Evolutionary conservation across 345 rosid genomes (phyloP), one percentile per base, ranked within the genome.

Genomic region (Brassica carinata): DNA sequence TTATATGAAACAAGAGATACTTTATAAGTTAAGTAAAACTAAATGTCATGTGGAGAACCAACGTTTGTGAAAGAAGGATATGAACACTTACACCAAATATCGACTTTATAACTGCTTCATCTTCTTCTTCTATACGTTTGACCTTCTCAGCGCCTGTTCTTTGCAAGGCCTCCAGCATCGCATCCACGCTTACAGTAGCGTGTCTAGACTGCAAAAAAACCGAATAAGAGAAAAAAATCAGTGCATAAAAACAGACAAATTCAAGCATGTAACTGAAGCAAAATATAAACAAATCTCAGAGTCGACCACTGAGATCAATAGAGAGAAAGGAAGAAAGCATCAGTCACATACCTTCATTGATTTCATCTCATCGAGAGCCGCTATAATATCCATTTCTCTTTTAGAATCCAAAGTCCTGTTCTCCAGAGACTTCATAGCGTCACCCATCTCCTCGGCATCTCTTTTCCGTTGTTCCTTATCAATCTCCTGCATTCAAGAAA

Each of bases 371-470:
- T 93, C 98, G 58, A 96, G 96, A 0, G 98, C 91, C 2, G 98
- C 98, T 69, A 93, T 85, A 71, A 93, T 96, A 80, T 93, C 98
- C 97, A 96, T 93, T 76, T 96, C 97, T 80, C 94, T 85, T 75
- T 96, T 96, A 1, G 97, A 96, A 86, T 96, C 98, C 79, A 93
- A 67, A 2, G 97, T 92, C 36, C 98, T 75, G 62, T 96, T 96
- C 87, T 93, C 97, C 87, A 96, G 71, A 2, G 99, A 87, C 78
- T 90, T 96, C 99, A 96, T 96, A 0, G 97, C 97, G 83, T 96
- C 97, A 13, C 98, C 98, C 94, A 90, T 87, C 86, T 93, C 99
- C 74, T 96, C 97, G 3, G 89, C 89, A 34, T 85, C 94, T 75
- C 97, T 83, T 79, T 87, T 92, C 79, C 15, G 85, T 26, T 79